Conservation (phyloP, 1,284 basidiomycete species). For the Marasmius tenuissimus region DNA sequence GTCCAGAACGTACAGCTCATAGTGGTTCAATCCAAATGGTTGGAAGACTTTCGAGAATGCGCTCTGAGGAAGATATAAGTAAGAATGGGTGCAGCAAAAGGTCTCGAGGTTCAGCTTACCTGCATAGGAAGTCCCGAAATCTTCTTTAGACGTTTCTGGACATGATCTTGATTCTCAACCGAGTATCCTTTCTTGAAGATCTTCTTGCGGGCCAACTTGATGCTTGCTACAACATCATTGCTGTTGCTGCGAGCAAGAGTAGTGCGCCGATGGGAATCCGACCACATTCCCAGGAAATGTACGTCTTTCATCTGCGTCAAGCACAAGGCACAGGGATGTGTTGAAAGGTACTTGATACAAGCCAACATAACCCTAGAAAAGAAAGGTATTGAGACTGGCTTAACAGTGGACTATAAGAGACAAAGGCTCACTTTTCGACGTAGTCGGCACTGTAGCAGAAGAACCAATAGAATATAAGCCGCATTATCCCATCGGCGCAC, state of each 20-base stretch:
- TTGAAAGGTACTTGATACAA: slow-evolving; percentile 4
- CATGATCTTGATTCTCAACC: slow-evolving; percentile 10
- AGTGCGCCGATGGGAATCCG: not conserved
- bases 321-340: not conserved
- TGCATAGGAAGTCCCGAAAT: slow-evolving; percentile 5
- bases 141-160: slow-evolving; percentile 11
- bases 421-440: slow-evolving; percentile 38
- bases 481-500: slow-evolving; percentile 27
- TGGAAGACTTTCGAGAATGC: no score
- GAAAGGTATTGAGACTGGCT: no score
- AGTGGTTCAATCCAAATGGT: no score
- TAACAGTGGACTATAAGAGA: no score
- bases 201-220: slow-evolving; percentile 10
- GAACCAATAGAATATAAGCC: slow-evolving; percentile 24
- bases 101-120: no score
- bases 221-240: not conserved
- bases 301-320: not conserved
- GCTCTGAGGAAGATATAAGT: no score
- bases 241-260: slow-evolving; percentile 14
- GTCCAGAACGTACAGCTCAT: no score
- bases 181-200: slow-evolving; percentile 15
- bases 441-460: slow-evolving; percentile 35
- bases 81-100: no score
- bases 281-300: not conserved
- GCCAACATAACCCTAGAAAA: slow-evolving; percentile 23